A percentile compares a stretch with the other conserved stretches of the same genome.
Evolutionary conservation across 257 asterid genomes (phyloP).

Genomic region (Nicotiana sylvestris): DNA sequence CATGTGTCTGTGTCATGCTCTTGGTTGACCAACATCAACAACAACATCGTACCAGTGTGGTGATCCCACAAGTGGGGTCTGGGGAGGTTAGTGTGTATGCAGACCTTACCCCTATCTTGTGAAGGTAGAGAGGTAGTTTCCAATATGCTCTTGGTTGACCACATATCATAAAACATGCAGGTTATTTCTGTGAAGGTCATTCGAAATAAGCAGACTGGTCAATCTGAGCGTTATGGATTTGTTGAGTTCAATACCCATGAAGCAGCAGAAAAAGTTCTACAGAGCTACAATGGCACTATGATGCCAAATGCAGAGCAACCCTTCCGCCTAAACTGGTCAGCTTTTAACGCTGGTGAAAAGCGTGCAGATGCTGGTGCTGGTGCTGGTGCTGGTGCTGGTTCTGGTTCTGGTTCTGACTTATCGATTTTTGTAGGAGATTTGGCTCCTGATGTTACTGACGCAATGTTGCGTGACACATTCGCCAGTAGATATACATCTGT

Average conservation of each 20-base stretch:
- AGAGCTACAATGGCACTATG: slow-evolving; percentile 53
- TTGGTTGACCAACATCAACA: neutral
- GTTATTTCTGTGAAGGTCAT: slow-evolving; percentile 83
- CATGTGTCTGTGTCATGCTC: neutral
- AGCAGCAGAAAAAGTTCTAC: slow-evolving; percentile 83
- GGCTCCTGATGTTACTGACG: slow-evolving; percentile 83
- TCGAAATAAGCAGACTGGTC: slow-evolving; percentile 97
- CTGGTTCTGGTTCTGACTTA: slow-evolving; percentile 54
- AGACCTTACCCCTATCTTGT: too few relatives aligned
- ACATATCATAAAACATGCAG: slow-evolving; percentile 29
- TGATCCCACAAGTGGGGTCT: too few relatives aligned
- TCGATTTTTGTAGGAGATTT: slow-evolving; percentile 98
- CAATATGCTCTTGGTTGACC: neutral
- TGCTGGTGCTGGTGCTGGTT: slow-evolving; percentile 33
- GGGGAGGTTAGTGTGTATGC: too few relatives aligned
- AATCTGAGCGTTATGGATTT: slow-evolving; percentile 93
- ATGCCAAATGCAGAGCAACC: slow-evolving; percentile 89
- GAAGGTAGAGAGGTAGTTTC: too few relatives aligned
- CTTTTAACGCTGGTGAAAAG: slow-evolving; percentile 79
- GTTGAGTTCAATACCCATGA: slow-evolving; percentile 75
- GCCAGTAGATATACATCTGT: slow-evolving; percentile 78
- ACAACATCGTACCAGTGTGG: too few relatives aligned
- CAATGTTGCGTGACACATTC: slow-evolving; percentile 73
- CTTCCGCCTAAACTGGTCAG: slow-evolving; percentile 93
- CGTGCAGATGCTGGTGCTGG: slow-evolving; percentile 44